Conservation (phyloP, 2,329 filamentous ascomycete species). For the Beauveria australis region DNA sequence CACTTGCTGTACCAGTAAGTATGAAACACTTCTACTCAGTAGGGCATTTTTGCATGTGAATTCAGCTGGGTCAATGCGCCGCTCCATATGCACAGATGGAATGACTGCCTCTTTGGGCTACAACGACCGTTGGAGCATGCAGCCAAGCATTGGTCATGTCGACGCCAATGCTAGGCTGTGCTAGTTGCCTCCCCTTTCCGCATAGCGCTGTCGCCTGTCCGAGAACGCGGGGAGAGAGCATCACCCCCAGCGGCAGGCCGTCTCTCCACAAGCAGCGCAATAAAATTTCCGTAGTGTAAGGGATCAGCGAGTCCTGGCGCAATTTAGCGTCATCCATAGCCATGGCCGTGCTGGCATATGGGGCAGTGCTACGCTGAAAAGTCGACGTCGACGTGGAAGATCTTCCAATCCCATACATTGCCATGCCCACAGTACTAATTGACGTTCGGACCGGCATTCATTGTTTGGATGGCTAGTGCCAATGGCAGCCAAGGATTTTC, state of each 20-base stretch:
- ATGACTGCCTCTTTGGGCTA: background rate
- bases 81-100: conserved; percentile 1
- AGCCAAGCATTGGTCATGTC: background rate
- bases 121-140: background rate
- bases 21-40: background rate
- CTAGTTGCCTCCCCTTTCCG: too few species aligned
- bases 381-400: background rate
- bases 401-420: background rate
- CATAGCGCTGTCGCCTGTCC: background rate
- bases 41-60: background rate
- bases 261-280: background rate
- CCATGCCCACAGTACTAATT: background rate
- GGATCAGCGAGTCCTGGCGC: background rate
- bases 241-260: background rate
- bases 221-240: background rate
- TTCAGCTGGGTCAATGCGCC: background rate
- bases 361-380: background rate
- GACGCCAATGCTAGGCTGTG: background rate
- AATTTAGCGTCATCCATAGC: background rate
- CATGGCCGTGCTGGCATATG: background rate
- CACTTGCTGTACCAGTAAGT: background rate
- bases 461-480: background rate
- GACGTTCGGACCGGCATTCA: too few species aligned
- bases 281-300: background rate
- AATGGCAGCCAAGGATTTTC: background rate